Base-by-base conservation (phyloP, 371 early-diverging fungal genomes). In the Apophysomyces elegans region DNA sequence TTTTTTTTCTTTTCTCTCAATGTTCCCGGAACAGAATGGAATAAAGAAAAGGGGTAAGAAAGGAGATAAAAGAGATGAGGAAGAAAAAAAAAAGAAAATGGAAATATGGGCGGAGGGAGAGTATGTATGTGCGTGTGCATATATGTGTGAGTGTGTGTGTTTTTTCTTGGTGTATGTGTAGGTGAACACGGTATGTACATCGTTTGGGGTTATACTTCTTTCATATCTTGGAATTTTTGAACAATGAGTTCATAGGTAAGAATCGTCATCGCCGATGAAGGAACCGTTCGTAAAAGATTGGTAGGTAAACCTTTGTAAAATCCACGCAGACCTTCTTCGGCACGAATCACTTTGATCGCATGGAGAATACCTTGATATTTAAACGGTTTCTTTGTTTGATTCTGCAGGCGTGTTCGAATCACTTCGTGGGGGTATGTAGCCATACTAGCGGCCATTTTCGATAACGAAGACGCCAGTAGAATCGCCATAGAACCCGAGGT, bases 251-350 rank as follows among this genome's bases (percentile, higher is more conserved):
- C 97, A 64, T 94, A 97, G 6, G 95, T 95, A 66, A 93, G 80
- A 59, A 97, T 86, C 1, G 96, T 93, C 69, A 97, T 69, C 60
- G 94, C 94, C 60, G 93, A 88, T 8, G 94, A 88, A 9, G 98
- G 98, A 3, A 97, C 93, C 0, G 95, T 96, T 64, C 96, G 83
- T 41, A 97, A 73, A 44, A 97, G 69, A 71, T 95, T 96, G 39
- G 96, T 93, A 0, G 87, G 75, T 77, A 97, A 81, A 4, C 98
- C 98, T 65, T 89, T 89, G 74, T 97, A 97, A 65, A 96, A 93
- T 1, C 93, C 96, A 2, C 84, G 69, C 37, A 81, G 66, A 0
- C 95, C 95, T 71, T 96, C 98, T 67, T 96, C 94, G 5, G 58
- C 58, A 21, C 82, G 77, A 32, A 97, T 95, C 18, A 90, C 68